These are phyloP conservation scores for Aspergillus versicolor DNA, from an alignment of 2,329 filamentous ascomycete genomes.

Conservation along the genomic window DNA sequence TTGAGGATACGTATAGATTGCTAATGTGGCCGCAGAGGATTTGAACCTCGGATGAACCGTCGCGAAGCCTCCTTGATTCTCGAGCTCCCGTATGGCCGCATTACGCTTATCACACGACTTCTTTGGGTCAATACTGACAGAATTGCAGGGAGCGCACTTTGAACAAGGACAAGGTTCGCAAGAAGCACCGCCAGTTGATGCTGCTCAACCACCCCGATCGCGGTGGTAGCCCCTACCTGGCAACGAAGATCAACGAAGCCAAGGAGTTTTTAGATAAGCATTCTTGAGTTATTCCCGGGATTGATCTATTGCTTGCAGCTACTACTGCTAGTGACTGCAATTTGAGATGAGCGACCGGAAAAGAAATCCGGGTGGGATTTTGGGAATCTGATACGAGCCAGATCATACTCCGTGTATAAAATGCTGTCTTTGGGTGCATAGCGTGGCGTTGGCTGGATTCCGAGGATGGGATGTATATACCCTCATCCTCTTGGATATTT, in stretches of 20 bases:
- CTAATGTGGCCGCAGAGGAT: conserved; percentile 56
- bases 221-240: conserved; percentile 92
- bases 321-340: background rate
- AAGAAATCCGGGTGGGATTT: conserved; percentile 1
- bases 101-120: background rate
- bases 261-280: conserved; percentile 93
- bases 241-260: conserved; percentile 97
- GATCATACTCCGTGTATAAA: conserved; percentile 18
- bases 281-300: conserved; percentile 16
- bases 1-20: background rate
- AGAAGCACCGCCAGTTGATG: conserved; percentile 94
- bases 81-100: conserved; percentile 70
- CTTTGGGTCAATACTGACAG: conserved; percentile 9
- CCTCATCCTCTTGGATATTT: conserved; percentile 53
- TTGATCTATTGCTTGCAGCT: too few species aligned
- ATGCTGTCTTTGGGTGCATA: conserved; percentile 38
- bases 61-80: conserved; percentile 89
- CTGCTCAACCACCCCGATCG: conserved; percentile 96
- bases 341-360: conserved; percentile 4
- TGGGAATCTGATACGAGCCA: background rate
- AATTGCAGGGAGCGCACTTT: conserved; percentile 72
- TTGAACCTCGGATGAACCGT: conserved; percentile 90
- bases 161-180: conserved; percentile 90
- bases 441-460: conserved; percentile 40
- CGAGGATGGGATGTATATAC: conserved; percentile 21